Evolutionary conservation across 2,329 filamentous ascomycete genomes (phyloP), one percentile per base, ranked within the genome.

Genomic region (Alternaria angustiovoidea): DNA sequence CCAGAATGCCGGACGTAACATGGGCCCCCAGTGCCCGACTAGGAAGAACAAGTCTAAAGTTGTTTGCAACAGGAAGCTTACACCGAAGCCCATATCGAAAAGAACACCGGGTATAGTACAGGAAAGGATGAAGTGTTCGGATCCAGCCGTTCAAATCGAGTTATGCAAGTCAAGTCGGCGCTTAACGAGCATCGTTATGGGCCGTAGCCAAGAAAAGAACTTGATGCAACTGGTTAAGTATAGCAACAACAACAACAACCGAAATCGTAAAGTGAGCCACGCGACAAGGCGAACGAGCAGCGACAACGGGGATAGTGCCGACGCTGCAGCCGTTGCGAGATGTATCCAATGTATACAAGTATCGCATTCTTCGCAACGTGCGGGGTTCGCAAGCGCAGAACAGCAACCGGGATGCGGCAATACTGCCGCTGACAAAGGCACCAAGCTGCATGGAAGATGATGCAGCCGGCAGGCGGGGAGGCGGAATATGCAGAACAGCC

Each of bases 381-480:
- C 51, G 57, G 57, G 57, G 57, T 59, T 49, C 38, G 38, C 44
- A 57, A 54, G 57, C 51, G 51, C 57, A 55, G 22, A 26, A 24
- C 18, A 51, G 28, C 34, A 36, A 58, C 36, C 38, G 55, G 41
- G 51, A 24, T 39, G 24, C 51, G 30, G 44, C 11, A 41, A 41
- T n/a, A 32, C 48, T 18, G 43, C 12, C 36, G 55, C 57, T 55
- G 57, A 55, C 36, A 44, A 30, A 42, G 16, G 51, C 28, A 43
- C 51, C 34, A 30, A 36, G 46, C 42, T 41, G 30, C 38, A 18
- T 26, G 30, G 38, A 43, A 28, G 28, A 54, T 16, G 30, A 51
- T 51, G 43, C 44, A 59, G 51, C 38, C 57, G 57, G 57, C 44
- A 59, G 30, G 57, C 38, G 57, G 57, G 57, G 57, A 59, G 39